These are phyloP conservation scores for Elongisporangium prolatum DNA, from an alignment of 352 stramenopile genomes.

Conservation along the genomic window DNA sequence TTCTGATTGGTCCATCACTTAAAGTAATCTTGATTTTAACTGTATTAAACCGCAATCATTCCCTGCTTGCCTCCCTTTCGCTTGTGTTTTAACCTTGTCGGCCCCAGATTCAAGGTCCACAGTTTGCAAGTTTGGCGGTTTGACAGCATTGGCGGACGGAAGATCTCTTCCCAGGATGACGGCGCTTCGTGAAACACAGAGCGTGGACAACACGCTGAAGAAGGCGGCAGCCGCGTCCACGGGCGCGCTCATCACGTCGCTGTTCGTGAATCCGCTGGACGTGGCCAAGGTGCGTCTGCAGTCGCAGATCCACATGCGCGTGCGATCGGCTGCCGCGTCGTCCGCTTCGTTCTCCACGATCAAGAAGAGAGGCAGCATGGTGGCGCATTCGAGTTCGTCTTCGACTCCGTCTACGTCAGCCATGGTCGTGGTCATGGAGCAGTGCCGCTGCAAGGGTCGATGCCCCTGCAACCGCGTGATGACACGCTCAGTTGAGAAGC, in stretches of 20 bases:
- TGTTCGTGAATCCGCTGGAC: constrained; percentile 84
- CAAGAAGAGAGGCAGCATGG: neutral
- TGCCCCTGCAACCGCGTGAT: constrained; percentile 51
- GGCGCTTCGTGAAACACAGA: neutral
- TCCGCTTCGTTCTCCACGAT: constrained; percentile 10
- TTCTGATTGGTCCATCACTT: constrained; percentile 26
- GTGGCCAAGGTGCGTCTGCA: constrained; percentile 82
- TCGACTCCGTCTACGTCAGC: constrained; percentile 4
- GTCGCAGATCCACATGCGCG: constrained; percentile 44
- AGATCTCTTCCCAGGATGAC: neutral
- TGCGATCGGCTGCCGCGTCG: constrained; percentile 3
- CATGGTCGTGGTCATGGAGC: constrained; percentile 19
- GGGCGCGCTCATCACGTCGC: constrained; percentile 67
- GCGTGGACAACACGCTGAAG: constrained; percentile 41
- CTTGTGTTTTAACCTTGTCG: neutral
- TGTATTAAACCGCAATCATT: constrained; percentile 10
- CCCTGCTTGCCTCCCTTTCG: neutral
- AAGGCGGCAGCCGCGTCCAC: constrained; percentile 66
- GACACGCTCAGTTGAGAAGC: constrained; percentile 42
- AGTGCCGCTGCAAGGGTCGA: constrained; percentile 41
- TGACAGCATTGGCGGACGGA: neutral
- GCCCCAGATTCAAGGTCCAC: neutral
- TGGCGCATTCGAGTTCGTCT: neutral
- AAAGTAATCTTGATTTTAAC: neutral
- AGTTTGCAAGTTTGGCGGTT: neutral